Evolutionary conservation across 1,284 basidiomycete genomes (phyloP), one percentile per base, ranked within the genome.

Genomic region (Moesziomyces globuligerus): DNA sequence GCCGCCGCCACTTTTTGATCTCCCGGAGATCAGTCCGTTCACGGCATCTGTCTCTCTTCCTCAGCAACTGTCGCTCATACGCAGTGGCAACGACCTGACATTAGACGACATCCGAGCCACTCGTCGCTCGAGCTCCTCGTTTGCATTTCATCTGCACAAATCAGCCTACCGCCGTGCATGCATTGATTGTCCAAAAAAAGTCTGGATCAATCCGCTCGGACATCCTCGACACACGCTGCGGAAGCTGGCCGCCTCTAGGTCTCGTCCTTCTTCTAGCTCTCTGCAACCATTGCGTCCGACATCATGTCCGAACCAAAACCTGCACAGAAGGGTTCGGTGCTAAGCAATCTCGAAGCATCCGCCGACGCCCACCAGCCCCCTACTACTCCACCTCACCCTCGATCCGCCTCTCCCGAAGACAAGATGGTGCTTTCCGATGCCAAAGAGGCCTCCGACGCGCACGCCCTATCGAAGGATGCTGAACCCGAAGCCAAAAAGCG

Each of bases 401-500:
- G 47, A 13, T 61, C 65, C 15, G 28, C 29, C 6, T 57, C 48
- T 20, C 58, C 65, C 0, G 58, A 57, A 11, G 58, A 64, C n/a
- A 64, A 61, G 42, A 47, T 48, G 58, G 23, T 10, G 1, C 34
- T 50, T 15, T 36, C 48, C 4, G 57, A 68, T n/a, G 37, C 42
- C 13, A 61, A 62, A 48, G 58, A 58, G 11, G 17, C 20, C 21
- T 24, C 21, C 18, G 58, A 62, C 10, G 8, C 25, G 29, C 29
- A 34, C 3, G 21, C 28, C 37, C 39, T 23, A 25, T 36, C 34
- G 24, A 71, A 71, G 37, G 68, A 71, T 17, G 34, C 34, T 9
- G 61, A 66, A 44, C 56, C 68, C 4, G 68, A 71, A 29, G 44
- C 56, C 42, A 71, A 71, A 44, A 71, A 71, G 53, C 60, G 68